Conservation (phyloP, 768 basidiomycete species). For the Holtermanniella nyarrowii region DNA sequence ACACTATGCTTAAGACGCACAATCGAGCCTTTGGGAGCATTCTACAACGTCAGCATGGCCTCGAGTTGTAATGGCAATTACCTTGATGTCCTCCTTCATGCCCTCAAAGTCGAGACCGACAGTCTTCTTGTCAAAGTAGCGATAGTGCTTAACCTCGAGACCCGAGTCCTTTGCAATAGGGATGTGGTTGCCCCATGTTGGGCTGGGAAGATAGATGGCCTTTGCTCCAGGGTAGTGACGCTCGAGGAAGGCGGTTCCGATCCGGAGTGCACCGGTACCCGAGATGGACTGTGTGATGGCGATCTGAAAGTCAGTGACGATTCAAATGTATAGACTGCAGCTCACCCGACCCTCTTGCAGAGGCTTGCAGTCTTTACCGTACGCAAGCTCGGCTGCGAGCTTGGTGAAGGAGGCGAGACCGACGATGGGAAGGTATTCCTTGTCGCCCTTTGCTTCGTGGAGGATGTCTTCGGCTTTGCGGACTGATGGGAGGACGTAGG, state of each 20-base stretch:
- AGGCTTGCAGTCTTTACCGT: conserved; percentile 68
- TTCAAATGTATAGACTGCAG: too few species aligned
- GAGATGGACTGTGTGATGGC: conserved; percentile 89
- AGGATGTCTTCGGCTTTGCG: conserved; percentile 64
- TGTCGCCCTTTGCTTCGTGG: conserved; percentile 61
- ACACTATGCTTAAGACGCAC: conserved; percentile 27
- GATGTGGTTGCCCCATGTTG: conserved; percentile 91
- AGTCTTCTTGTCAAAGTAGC: conserved; percentile 70
- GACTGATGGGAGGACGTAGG: conserved; percentile 81
- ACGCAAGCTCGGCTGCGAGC: conserved; percentile 74
- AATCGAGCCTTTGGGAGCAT: conserved; percentile 64
- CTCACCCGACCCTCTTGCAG: conserved; percentile 55
- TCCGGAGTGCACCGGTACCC: conserved; percentile 92
- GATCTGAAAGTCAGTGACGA: conserved; percentile 46
- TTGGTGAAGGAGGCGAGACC: conserved; percentile 78
- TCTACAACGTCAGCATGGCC: conserved; percentile 37
- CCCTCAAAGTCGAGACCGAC: conserved; percentile 88
- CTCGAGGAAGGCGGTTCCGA: conserved; percentile 84
- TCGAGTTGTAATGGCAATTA: conserved; percentile 19
- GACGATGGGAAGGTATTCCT: conserved; percentile 94
- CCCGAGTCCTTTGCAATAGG: conserved; percentile 86
- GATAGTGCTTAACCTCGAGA: conserved; percentile 70
- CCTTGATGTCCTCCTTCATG: conserved; percentile 75
- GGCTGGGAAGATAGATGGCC: conserved; percentile 73
- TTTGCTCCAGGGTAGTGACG: conserved; percentile 68